Evolutionary conservation across 106 monocot species (phyloP), one percentile per base, ranked within the genome.

Genomic region (Xerophyta viscosa): DNA sequence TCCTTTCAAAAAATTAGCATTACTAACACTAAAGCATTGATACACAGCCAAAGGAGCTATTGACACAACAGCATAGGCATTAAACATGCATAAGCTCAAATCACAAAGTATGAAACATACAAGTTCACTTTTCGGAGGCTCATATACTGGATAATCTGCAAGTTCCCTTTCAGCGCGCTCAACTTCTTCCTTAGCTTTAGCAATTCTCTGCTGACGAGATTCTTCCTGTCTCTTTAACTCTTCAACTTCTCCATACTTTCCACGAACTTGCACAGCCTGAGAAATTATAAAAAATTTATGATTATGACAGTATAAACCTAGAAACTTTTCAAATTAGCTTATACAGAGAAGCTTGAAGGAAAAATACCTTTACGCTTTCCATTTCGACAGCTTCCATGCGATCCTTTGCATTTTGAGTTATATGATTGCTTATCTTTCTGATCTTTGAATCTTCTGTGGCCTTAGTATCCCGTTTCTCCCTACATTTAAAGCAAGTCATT

Each of bases 231-330:
- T 86, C 51, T 52, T 86, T 54, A 86, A 56, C 24, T 90, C 89
- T 47, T 89, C 90, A 37, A 98, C 74, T 69, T 98, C 90, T 43
- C 56, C 54, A 71, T 79, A 74, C 75, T 76, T 94, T 50, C 57
- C 69, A 52, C 31, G 71, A 22, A 70, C 69, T 86, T 86, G 74
- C 17, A 66, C 77, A 6, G 54, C 67, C 98, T 98, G 56, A 27
- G 23, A 44, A 52, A 30, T 36, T 6, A 36, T 36, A 36, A 36
- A 6, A 11, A 5, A 6, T 36, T 5, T 11, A 6, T 5, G 33
- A 5, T 6, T 36, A 6, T 6, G 11, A 6, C 33, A 6, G 11
- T 6, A 36, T 36, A 36, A 36, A 24, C 13, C 6, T 54, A 50
- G n/a, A n/a, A n/a, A n/a, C n/a, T n/a, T n/a, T n/a, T n/a, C n/a